Evolutionary conservation across 208 protist genomes (phyloP), one percentile per base, ranked within the genome.

Genomic region (Leishmania guyanensis): DNA sequence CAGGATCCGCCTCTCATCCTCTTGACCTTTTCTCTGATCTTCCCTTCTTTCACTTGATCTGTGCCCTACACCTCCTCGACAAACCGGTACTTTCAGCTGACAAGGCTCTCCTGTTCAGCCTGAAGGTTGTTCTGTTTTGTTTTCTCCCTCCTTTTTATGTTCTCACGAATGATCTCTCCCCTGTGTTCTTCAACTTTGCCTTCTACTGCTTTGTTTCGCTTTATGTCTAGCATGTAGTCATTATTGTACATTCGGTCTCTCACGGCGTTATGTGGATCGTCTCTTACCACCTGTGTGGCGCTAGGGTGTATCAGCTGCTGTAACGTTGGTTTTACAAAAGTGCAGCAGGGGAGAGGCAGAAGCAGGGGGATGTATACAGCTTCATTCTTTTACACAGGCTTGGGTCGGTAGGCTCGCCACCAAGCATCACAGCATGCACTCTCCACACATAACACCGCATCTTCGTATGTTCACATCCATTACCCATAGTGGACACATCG

Each of bases 121-220:
- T 68, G 64, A 29, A 68, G 58, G 29, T 69, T 70, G 5, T 65
- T 73, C 39, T 72, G 39, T n/a, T 60, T 22, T n/a, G 50, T 33
- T 29, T n/a, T 29, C 50, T 56, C 43, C 10, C 16, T 26, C 51
- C 43, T 53, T 73, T 73, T 73, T 53, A 53, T 73, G 56, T 26
- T 65, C 12, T 82, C 79, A 68, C 64, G 5, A 68, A 68, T 68
- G 50, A 39, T 75, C 43, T 70, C 46, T 65, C 72, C 20, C 53
- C 43, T 68, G 26, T 83, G 29, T 66, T 53, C 68, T 68, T 77
- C 20, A 22, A n/a, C 29, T 80, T 22, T 80, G 36, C 60, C 36
- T 79, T 73, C 73, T 36, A 64, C 39, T 66, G 20, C 43, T 75
- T 60, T 46, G 51, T 56, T 74, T 64, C 50, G 64, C 39, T 36